Evolutionary conservation across 1,284 basidiomycete genomes (phyloP).

Genomic region (Tremellales sp.): DNA sequence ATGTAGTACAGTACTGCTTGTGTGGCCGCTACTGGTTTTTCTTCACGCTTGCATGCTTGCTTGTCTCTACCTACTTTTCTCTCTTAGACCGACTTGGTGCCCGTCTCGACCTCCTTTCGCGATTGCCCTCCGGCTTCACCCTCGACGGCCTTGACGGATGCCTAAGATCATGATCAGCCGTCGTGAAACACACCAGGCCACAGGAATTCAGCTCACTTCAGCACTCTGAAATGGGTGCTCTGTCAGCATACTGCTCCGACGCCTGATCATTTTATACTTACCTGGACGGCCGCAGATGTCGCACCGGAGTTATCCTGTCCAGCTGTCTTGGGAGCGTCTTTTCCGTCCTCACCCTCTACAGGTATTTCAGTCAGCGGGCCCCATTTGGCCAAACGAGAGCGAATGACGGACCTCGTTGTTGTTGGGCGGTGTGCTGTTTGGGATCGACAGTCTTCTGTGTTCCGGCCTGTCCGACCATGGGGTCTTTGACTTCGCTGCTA

Average conservation of each 20-base stretch:
- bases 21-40: neutral
- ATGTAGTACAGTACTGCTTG: neutral
- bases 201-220: no score
- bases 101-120: constrained; percentile 12
- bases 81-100: neutral
- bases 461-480: constrained; percentile 13
- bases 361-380: no score
- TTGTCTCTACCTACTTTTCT: neutral
- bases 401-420: constrained; percentile 23
- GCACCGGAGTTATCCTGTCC: neutral
- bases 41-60: neutral
- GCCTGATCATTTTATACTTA: no score
- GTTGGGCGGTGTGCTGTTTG: constrained; percentile 19
- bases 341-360: no score
- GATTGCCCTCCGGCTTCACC: constrained; percentile 10
- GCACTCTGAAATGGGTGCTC: neutral
- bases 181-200: neutral
- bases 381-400: neutral
- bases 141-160: constrained; percentile 4
- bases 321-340: neutral
- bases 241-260: neutral
- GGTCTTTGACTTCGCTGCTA: constrained; percentile 14
- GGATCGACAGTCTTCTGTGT: neutral
- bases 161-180: constrained; percentile 1
- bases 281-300: constrained; percentile 3